Evolutionary conservation across 2,329 filamentous ascomycete species (phyloP), one percentile per base, ranked within the genome.

Genomic region (Neopestalotiopsis sp.): DNA sequence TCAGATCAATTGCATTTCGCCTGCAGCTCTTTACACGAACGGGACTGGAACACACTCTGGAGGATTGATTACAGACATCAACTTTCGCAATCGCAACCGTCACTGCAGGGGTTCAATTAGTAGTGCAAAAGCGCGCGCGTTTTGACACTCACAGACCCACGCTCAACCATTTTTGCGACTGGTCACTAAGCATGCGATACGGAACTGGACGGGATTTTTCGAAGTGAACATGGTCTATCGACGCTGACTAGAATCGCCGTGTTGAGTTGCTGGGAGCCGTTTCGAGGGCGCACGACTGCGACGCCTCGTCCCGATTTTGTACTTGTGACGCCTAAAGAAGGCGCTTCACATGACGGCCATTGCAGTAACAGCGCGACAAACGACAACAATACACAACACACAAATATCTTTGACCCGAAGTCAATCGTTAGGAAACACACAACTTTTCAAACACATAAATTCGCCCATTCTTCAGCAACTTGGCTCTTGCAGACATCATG

Each of bases 401-500:
- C 30, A 34, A 40, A 38, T 17, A 24, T 9, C 56, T 38, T 10
- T 38, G 34, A 38, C 34, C 34, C 10, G 65, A 52, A 67, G 57
- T 57, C 64, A 20, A 24, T 66, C 28, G 12, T 57, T 49, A 14
- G 13, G 38, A 24, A 49, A 49, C 10, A 20, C 34, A 28, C 38
- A 49, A 14, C 24, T 12, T 17, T 17, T 20, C n/a, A 20, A 38
- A 38, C 34, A 38, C 34, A 13, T 13, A 20, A 14, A 34, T 6
- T 13, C 59, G 5, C 20, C 20, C 59, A 61, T 14, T 10, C 12
- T 9, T 38, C 13, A 4, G 30, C 59, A 12, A 30, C n/a, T 61
- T 13, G 30, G n/a, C n/a, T 61, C 57, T 24, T 56, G 6, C 66
- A 57, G 76, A 75, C 75, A 79, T 74, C 70, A 90, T 91, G 85